Base-by-base conservation (phyloP, 441 rosid species). In the Pelargonium fulgidum region DNA sequence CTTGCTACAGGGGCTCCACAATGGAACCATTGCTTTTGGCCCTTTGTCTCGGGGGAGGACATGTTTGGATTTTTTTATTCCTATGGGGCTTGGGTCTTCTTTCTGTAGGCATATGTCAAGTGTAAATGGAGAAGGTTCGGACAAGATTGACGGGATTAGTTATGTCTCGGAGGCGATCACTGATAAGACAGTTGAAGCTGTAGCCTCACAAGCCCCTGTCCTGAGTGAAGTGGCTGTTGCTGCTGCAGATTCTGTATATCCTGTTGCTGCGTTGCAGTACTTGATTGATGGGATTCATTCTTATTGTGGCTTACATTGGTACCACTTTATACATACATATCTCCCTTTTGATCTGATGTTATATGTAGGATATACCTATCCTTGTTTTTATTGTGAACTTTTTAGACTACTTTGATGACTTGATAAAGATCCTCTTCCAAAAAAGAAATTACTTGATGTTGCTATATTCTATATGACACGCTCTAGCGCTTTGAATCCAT, bases 181-280 rank as follows among this genome's bases (percentile, higher is more conserved):
- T 0, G 84, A 79, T 69, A 64, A 33, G 66, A 65, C 72, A 29
- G 61, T 66, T 3, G 75, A n/a, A 22, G 70, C 54, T 26, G 70
- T 64, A 6, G 66, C 78, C 66, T 70, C 78, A 29, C 78, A 61
- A 73, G 76, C 65, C 73, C 75, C 83, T 68, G 81, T 56, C 12
- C 4, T 78, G 5, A 81, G 74, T 41, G 85, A 81, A 61, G 87
- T 83, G 77, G 85, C 87, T 48, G 69, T 72, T 70, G 87, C 85
- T 7, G 87, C 85, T 10, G 85, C 83, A n/a, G 87, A 83, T 70
- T 83, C 83, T 75, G 72, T 67, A 66, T 74, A 64, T 58, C 85
- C 85, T 66, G 85, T 83, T 64, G 87, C 85, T 33, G 83, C 79
- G 67, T 74, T 83, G 66, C 85, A 81, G 71, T 59, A 83, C 75